These are phyloP conservation scores for Colletotrichum lentis DNA, from an alignment of 2,329 filamentous ascomycete genomes.

Conservation along the genomic window DNA sequence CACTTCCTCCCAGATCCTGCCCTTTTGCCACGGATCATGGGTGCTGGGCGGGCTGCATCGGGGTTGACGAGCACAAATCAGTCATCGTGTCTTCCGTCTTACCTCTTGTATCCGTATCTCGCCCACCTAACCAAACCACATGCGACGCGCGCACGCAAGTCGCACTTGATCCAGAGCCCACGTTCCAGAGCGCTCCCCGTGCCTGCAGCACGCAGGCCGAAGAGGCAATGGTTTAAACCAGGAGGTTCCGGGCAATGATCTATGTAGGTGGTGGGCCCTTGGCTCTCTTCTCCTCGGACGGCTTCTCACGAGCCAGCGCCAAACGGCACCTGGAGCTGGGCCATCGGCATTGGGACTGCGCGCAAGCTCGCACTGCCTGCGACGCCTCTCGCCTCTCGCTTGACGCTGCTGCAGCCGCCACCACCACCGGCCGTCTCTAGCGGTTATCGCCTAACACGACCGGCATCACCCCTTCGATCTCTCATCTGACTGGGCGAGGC, in stretches of 20 bases:
- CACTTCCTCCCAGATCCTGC: not conserved
- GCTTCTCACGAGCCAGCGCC: slow-evolving; percentile 2
- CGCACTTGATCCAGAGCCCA: slow-evolving; percentile 18
- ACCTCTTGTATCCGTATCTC: not conserved
- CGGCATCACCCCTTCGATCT: slow-evolving; percentile 18
- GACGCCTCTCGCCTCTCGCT: slow-evolving; percentile 23
- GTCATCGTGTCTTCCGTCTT: not conserved
- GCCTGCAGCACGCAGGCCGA: slow-evolving; percentile 25
- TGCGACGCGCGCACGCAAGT: not conserved
- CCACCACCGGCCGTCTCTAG: slow-evolving; percentile 30
- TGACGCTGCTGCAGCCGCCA: slow-evolving; percentile 37
- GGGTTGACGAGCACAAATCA: not conserved
- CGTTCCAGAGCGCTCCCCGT: slow-evolving; percentile 34
- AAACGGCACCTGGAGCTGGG: not conserved
- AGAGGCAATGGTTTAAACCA: slow-evolving; percentile 34
- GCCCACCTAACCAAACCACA: not conserved
- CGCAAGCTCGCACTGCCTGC: slow-evolving; percentile 16
- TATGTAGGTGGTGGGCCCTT: not conserved
- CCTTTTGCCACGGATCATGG: not conserved
- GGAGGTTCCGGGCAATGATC: slow-evolving; percentile 30
- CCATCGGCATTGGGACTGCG: slow-evolving; percentile 8
- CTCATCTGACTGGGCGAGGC: not conserved
- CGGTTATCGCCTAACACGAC: slow-evolving; percentile 16
- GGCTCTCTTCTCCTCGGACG: not conserved
- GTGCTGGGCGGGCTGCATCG: not conserved